Percentiles rank a stretch among this genome's conserved stretches.
Evolutionary conservation across 2,329 filamentous ascomycete genomes (phyloP).

Genomic region (Aureobasidium leucospermi): DNA sequence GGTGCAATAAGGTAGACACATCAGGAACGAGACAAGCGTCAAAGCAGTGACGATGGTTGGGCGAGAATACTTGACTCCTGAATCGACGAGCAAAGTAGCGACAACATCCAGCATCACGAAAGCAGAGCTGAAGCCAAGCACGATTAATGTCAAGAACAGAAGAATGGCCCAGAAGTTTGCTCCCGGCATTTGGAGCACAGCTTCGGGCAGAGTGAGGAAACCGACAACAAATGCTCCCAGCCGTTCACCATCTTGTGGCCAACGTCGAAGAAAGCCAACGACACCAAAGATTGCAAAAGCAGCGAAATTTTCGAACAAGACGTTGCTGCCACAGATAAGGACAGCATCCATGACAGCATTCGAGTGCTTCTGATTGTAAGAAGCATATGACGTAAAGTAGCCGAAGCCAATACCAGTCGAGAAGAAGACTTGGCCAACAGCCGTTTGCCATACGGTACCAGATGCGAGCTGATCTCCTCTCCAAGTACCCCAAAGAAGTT

Average conservation of each 20-base stretch:
- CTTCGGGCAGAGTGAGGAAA: constrained; percentile 51
- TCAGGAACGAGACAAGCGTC: constrained; percentile 44
- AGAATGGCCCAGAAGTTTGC: constrained; percentile 53
- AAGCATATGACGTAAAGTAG: constrained; percentile 53
- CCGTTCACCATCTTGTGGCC: constrained; percentile 36
- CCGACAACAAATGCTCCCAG: constrained; percentile 52
- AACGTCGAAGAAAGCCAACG: constrained; percentile 42
- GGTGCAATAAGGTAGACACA: constrained; percentile 51
- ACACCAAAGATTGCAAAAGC: constrained; percentile 50
- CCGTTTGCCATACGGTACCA: constrained; percentile 52
- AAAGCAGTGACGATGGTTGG: constrained; percentile 44
- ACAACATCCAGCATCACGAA: constrained; percentile 54
- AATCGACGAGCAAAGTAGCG: constrained; percentile 48
- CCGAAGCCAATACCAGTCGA: constrained; percentile 53
- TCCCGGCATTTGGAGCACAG: constrained; percentile 50
- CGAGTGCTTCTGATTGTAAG: constrained; percentile 49
- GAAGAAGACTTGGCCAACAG: constrained; percentile 54
- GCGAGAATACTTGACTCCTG: constrained; percentile 41
- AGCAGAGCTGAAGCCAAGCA: constrained; percentile 51
- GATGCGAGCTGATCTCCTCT: constrained; percentile 43
- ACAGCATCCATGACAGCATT: constrained; percentile 54
- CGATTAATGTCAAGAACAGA: constrained; percentile 52
- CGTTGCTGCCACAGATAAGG: constrained; percentile 49
- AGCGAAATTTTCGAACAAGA: constrained; percentile 49
- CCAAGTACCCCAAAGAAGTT: constrained; percentile 43